Evolutionary conservation across 768 basidiomycete species (phyloP).

Genomic region (Coprinopsis marcescibilis): DNA sequence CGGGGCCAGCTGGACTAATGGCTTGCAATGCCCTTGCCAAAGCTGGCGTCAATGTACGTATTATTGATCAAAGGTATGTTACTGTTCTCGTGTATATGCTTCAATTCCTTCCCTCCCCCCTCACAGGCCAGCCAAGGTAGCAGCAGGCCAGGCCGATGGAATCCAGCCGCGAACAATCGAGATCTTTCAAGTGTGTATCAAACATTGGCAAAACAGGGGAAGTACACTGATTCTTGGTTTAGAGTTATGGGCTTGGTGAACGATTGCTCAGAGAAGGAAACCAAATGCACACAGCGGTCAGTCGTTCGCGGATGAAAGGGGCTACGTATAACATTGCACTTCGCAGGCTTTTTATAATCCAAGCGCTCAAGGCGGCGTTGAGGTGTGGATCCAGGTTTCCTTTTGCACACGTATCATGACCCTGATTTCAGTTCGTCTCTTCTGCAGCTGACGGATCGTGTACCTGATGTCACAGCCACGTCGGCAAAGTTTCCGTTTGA

Average conservation of each 20-base stretch:
- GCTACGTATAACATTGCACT: neutral
- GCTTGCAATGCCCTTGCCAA: slow-evolving; percentile 56
- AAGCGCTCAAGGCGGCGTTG: slow-evolving; percentile 49
- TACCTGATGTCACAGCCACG: slow-evolving; percentile 54
- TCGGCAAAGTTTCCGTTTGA: slow-evolving; percentile 70
- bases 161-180: slow-evolving; percentile 52
- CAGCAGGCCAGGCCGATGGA: slow-evolving; percentile 55
- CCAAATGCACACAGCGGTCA: slow-evolving; percentile 64
- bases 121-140: slow-evolving; percentile 40
- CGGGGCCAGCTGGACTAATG: slow-evolving; percentile 62
- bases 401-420: neutral
- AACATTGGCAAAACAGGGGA: neutral
- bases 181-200: slow-evolving; percentile 41
- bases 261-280: slow-evolving; percentile 57
- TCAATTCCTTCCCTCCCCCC: neutral
- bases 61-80: slow-evolving; percentile 51
- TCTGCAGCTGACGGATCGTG: slow-evolving; percentile 53
- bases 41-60: slow-evolving; percentile 52
- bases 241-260: slow-evolving; percentile 78
- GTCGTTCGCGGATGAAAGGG: neutral
- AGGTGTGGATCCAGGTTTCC: slow-evolving; percentile 31
- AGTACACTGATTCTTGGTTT: neutral
- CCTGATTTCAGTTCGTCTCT: neutral
- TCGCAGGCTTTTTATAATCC: slow-evolving; percentile 82
- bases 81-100: neutral